Evolutionary conservation across 108 stramenopile genomes (phyloP), one percentile per base, ranked within the genome.

Genomic region (Conticribra guillardii): DNA sequence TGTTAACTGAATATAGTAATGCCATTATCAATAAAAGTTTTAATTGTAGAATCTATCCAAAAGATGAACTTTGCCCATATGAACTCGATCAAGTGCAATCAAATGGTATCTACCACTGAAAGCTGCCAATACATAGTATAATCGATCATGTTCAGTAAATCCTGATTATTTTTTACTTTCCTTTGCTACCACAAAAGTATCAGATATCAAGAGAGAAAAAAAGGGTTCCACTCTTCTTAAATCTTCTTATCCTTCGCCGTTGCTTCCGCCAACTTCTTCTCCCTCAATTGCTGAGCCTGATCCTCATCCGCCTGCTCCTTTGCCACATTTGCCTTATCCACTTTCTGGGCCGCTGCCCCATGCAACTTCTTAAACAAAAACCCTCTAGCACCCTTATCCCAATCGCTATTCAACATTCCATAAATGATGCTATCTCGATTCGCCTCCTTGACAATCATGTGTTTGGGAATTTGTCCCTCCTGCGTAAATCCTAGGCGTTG

Each of bases 381-480:
- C 7, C 67, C 67, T 31, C 89, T 60, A 4, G 89, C 88, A 28
- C 93, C 93, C 67, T 87, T 87, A 34, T 90, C 84, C 93, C 93
- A 94, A 79, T 94, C 93, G 53, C 83, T 89, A 53, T 94, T 94
- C 53, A 94, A 79, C 86, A 94, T 88, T 2, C 85, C 90, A 51
- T 91, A 91, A n/a, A 91, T 77, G 52, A 79, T 64, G 56, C 85
- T 85, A 67, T 94, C 93, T 30, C 93, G 67, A 73, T 85, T 91
- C 14, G 90, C 71, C 17, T 94, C 87, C 75, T 94, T 94, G 64
- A 94, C 78, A 37, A 94, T 80, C 67, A 72, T 83, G 28, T 94
- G 87, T 70, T 89, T 89, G 33, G 86, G 68, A 47, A 94, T 59
- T 23, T 75, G 49, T 50, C 85, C 85, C 60, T 94, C 93, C 57